Evolutionary conservation across 2,329 filamentous ascomycete species (phyloP), one percentile per base, ranked within the genome.

Genomic region (Beauveria medogensis): DNA sequence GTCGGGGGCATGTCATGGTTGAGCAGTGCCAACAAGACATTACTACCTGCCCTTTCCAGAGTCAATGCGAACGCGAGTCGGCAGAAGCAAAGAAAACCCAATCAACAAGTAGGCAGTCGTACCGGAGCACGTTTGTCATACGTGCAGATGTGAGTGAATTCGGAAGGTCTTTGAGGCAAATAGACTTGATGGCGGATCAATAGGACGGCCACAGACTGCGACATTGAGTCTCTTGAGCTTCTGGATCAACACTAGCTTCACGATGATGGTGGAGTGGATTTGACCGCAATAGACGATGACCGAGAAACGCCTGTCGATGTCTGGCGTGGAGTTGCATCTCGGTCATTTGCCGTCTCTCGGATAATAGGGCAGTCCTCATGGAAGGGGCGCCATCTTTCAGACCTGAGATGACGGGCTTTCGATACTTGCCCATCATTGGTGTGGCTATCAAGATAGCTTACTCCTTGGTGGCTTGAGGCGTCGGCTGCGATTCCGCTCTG

Each of bases 21-120:
- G 26, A 16, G 12, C 30, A 20, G 18, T 14, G 16, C 30, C 18
- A 50, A 30, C 20, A 44, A 60, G 20, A 28, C n/a, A 30, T 41
- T 55, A 12, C 43, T 14, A 48, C 50, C 41, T 60, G 57, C 58
- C 58, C 7, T 55, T 60, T 55, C 50, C 43, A 55, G 58, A 41
- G 22, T 10, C 20, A 24, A 55, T 54, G 34, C 48, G 43, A 55
- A 24, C n/a, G 51, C 28, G 24, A 28, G 43, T 34, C n/a, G 14
- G 26, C 14, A 14, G 1, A 9, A 46, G 18, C 40, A 37, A 16
- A 52, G n/a, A 2, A 2, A 30, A 3, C 5, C 16, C 5, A 48
- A 47, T 46, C 20, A 40, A 47, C 34, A 22, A 37, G 7, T 34
- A 47, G 41, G 28, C 41, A 26, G 34, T 50, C 26, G 28, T 30